Evolutionary conservation across 2,329 filamentous ascomycete genomes (phyloP).

Genomic region (Fusarium clavum): DNA sequence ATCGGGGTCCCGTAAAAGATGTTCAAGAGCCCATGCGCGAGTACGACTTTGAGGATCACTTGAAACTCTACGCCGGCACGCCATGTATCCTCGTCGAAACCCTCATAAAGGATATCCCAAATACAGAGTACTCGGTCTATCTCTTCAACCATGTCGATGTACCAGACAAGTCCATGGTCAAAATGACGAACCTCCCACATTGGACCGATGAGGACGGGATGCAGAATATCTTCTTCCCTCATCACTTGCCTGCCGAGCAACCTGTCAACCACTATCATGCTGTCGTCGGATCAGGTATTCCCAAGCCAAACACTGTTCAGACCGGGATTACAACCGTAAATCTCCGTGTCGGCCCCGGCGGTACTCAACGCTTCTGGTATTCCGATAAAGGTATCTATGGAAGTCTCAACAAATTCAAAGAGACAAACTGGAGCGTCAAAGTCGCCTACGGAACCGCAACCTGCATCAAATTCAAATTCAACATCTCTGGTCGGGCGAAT

Average conservation of each 20-base stretch:
- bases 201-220: slow-evolving; percentile 5
- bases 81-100: slow-evolving; percentile 19
- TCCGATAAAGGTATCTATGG: not conserved
- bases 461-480: slow-evolving; percentile 26
- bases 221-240: slow-evolving; percentile 24
- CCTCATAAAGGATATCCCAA: slow-evolving; percentile 21
- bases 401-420: slow-evolving; percentile 7
- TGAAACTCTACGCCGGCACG: not conserved
- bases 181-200: slow-evolving; percentile 1
- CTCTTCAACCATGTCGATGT: slow-evolving; percentile 19
- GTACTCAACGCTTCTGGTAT: slow-evolving; percentile 4
- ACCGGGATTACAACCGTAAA: not conserved
- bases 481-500: not conserved
- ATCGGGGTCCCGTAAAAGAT: not conserved
- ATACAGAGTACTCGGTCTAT: slow-evolving; percentile 17
- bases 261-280: slow-evolving; percentile 25
- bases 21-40: not conserved
- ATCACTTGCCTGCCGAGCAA: not conserved
- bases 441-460: slow-evolving; percentile 20
- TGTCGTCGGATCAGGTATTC: slow-evolving; percentile 8
- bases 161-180: not conserved
- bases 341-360: slow-evolving; percentile 24
- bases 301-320: not conserved
- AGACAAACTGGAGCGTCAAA: slow-evolving; percentile 3
- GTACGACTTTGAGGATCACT: not conserved